phyloP scores from a whole-genome alignment of 768 basidiomycete genomes.

The Leucocoprinus birnbaumii region DNA sequence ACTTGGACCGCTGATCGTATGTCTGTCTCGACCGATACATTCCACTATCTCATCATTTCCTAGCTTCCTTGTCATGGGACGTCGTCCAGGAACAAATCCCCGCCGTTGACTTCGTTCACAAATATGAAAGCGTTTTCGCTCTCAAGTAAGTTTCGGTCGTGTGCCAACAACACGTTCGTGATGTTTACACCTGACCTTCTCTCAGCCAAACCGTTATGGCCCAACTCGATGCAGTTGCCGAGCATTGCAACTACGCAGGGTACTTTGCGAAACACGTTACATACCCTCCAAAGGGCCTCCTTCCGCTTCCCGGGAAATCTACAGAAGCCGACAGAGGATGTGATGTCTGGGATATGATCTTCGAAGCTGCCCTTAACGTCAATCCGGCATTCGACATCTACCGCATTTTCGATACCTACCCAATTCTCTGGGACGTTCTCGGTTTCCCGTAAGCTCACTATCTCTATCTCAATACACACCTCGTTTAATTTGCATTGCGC shows the following conservation, averaged over 20 bases:
- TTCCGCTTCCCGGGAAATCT: slow-evolving; percentile 67
- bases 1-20: slow-evolving; percentile 74
- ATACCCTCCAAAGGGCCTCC: slow-evolving; percentile 62
- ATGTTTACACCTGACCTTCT: neutral
- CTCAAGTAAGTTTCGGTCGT: slow-evolving; percentile 53
- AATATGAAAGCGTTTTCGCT: slow-evolving; percentile 66
- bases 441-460: slow-evolving; percentile 62
- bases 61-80: slow-evolving; percentile 58
- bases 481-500: neutral
- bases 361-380: slow-evolving; percentile 53
- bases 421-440: slow-evolving; percentile 75
- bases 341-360: slow-evolving; percentile 66
- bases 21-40: slow-evolving; percentile 17
- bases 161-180: neutral
- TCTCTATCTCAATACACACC: neutral
- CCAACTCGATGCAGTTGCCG: slow-evolving; percentile 50
- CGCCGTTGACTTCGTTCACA: slow-evolving; percentile 71
- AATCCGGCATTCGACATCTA: slow-evolving; percentile 82
- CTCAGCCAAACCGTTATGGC: slow-evolving; percentile 61
- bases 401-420: slow-evolving; percentile 74
- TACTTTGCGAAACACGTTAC: slow-evolving; percentile 62
- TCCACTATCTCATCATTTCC: neutral
- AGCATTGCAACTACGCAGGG: slow-evolving; percentile 56
- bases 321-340: slow-evolving; percentile 47
- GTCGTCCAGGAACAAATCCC: slow-evolving; percentile 70